These are phyloP conservation scores for Phymatotrichopsis omnivora DNA, from an alignment of 2,329 filamentous ascomycete species.

Conservation along the genomic window DNA sequence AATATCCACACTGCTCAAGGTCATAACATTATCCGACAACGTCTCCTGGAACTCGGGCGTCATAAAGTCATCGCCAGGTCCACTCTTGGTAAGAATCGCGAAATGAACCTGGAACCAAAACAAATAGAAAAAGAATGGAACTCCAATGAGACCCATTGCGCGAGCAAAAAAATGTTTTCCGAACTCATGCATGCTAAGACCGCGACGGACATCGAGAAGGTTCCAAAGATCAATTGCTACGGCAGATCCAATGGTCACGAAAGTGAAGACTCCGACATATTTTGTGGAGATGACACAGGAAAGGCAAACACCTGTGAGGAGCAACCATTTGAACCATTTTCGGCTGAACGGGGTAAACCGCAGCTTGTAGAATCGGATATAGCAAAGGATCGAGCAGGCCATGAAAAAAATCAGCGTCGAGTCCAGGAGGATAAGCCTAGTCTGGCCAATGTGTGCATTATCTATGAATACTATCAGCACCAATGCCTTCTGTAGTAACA, in stretches of 20 bases:
- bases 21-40: conserved; percentile 86
- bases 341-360: conserved; percentile 78
- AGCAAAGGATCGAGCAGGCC: conserved; percentile 86
- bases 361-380: conserved; percentile 96
- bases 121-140: conserved; percentile 95
- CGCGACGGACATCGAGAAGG: conserved; percentile 76
- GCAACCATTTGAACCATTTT: conserved; percentile 99
- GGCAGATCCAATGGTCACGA: conserved; percentile 90
- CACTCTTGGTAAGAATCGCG: conserved; percentile 73
- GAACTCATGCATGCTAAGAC: conserved; percentile 70
- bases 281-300: conserved; percentile 98
- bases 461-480: conserved; percentile 41
- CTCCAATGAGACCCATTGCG: conserved; percentile 71
- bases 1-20: conserved; percentile 72
- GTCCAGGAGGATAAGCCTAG: conserved; percentile 85
- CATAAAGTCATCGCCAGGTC: conserved; percentile 98
- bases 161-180: conserved; percentile 83
- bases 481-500: not conserved
- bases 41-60: conserved; percentile 96
- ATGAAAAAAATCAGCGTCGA: conserved; percentile 91
- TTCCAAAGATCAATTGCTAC: conserved; percentile 94
- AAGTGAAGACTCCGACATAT: conserved; percentile 93
- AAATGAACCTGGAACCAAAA: conserved; percentile 99
- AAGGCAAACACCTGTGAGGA: conserved; percentile 84
- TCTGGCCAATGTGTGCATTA: conserved; percentile 96